Base-by-base conservation (phyloP, 2,329 filamentous ascomycete genomes). In the Camillea tinctor region DNA sequence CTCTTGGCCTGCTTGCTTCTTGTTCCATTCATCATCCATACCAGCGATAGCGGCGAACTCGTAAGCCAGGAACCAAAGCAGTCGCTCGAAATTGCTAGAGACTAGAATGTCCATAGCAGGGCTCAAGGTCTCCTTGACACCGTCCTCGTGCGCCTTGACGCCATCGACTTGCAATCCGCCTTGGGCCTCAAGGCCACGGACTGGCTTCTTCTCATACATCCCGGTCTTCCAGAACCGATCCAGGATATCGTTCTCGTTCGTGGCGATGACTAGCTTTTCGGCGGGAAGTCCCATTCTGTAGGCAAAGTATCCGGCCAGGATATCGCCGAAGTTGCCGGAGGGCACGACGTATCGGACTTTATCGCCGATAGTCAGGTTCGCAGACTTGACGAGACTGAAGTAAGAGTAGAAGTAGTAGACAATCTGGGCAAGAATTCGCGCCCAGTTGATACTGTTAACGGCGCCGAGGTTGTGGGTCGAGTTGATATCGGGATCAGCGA, bases 71-170 rank as follows among this genome's bases (percentile, higher is more conserved):
- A 92, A 97, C 94, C 94, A 98, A 11, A 99, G 83, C 4, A 99
- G 82, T 30, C 95, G 87, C 81, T 99, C 95, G 73, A 99, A 98
- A 80, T 99, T 99, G 74, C 90, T 95, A 22, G 90, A 94, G 13
- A 98, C 93, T 3, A 98, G 82, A 66, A 98, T 98, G 75, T 99
- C 95, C 95, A 99, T 98, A 52, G 95, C 95, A 0, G 95, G 95
- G 68, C 90, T 93, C 55, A 96, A 84, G 0, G 95, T 99, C 79
- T 96, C 93, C 78, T 92, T 93, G 63, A 94, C 92, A 44, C 91
- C 92, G 51, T 87, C 85, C 67, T 86, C 81, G 30, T 92, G 87
- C 7, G 87, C 87, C 68, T 84, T 82, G 54, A 77, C 80, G 5
- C 86, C 86, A 63, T 90, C 84, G 6, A 85, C 80, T 8, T 84